These are phyloP conservation scores for Puccinia coronata DNA, from an alignment of 1,284 basidiomycete genomes.

Conservation along the genomic window DNA sequence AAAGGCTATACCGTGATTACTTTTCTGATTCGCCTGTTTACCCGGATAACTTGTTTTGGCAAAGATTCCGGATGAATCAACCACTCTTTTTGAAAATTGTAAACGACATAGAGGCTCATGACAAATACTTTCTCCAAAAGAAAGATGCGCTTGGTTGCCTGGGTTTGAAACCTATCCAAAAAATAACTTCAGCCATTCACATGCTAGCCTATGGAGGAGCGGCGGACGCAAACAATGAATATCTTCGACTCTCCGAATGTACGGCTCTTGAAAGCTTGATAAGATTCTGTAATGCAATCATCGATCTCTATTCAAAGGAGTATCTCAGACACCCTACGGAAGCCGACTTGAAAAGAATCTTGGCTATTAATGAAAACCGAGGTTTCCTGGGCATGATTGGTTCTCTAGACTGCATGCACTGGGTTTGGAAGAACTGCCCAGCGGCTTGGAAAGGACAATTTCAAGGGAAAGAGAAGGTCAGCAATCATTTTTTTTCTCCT, in stretches of 20 bases:
- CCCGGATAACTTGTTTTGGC: background rate
- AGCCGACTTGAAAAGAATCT: background rate
- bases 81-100: constrained; percentile 6
- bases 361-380: background rate
- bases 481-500: too few species aligned
- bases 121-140: background rate
- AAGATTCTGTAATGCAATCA: background rate
- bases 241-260: background rate
- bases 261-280: background rate
- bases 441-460: background rate
- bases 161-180: background rate
- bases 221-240: background rate
- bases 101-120: background rate
- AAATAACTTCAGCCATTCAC: background rate
- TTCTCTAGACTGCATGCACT: constrained; percentile 33
- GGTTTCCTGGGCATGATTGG: constrained; percentile 31
- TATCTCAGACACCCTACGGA: background rate
- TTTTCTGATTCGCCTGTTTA: background rate
- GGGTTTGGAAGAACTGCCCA: constrained; percentile 25
- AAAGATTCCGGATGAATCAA: background rate
- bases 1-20: background rate
- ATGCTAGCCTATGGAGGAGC: background rate
- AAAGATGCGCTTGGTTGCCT: background rate
- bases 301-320: background rate
- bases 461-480: constrained; percentile 25